Base-by-base conservation (phyloP, 441 rosid species). In the Populus hybrid region DNA sequence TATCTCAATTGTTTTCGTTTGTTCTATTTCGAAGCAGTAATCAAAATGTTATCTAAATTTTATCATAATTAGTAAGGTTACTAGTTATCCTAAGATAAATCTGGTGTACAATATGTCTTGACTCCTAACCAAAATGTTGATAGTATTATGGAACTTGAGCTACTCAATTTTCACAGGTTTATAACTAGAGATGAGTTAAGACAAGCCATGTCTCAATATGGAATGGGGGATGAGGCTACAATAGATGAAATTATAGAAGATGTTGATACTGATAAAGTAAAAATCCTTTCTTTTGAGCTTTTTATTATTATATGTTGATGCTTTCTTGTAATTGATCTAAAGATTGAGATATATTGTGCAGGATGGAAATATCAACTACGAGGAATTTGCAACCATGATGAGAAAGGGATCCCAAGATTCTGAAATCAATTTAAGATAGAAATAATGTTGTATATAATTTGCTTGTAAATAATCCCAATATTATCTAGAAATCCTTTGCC, bases 111-210 rank as follows among this genome's bases (percentile, higher is more conserved):
- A 10, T 10, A 24, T 24, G 18, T 24, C 28, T 2, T 18, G 11
- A 11, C 7, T 26, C 70, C 16, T 26, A 12, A 67, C 50, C 50
- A 40, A 14, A 28, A 32, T 28, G 32, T 10, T 16, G 2, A 14
- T 26, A 46, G 70, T 4, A 16, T 18, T 4, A 46, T 26, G 50
- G n/a, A 7, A 9, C 65, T 46, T 35, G 71, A 59, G 24, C 34
- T 30, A 36, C 35, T 75, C 11, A 32, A 26, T 34, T 50, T 70
- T 5, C 16, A 23, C 71, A 92, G 98, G 79, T 89, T 82, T 82
- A 93, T 94, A 75, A 90, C 97, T 67, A 90, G 97, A 80, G 98
- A 95, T 18, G 98, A 95, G 82, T 85, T 95, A 35, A 89, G 90
- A 82, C 90, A 90, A 30, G 90, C 90, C 23, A 87, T 95, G 99